These are phyloP conservation scores for Casuarina equisetifolia DNA, from an alignment of 306 rosid genomes.

Conservation along the genomic window DNA sequence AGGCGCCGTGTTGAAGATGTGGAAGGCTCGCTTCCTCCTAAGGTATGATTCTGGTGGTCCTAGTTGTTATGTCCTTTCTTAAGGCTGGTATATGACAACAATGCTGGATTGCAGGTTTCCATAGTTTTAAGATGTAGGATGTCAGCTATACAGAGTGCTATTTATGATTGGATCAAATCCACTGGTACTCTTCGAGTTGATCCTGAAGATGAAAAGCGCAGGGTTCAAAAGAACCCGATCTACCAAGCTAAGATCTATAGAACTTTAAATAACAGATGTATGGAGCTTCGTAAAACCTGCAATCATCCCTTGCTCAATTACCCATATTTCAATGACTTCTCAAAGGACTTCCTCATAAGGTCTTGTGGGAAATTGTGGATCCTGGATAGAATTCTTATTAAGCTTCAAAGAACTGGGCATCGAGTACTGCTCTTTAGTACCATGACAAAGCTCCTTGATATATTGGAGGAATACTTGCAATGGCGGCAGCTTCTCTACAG, in stretches of 20 bases:
- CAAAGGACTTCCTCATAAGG: constrained; percentile 70
- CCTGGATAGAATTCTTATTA: constrained; percentile 85
- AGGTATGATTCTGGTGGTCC: constrained; percentile 53
- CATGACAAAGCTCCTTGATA: constrained; percentile 94
- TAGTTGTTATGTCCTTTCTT: constrained; percentile 14
- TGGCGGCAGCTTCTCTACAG: constrained; percentile 81
- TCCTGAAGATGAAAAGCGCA: constrained; percentile 80
- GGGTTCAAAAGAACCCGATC: constrained; percentile 64
- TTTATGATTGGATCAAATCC: constrained; percentile 93
- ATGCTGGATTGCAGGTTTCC: constrained; percentile 73
- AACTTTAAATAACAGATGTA: constrained; percentile 91
- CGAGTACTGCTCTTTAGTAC: constrained; percentile 96
- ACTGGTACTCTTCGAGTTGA: constrained; percentile 96
- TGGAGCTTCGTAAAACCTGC: constrained; percentile 97
- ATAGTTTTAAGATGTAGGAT: constrained; percentile 79
- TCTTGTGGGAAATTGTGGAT: constrained; percentile 98
- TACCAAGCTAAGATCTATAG: constrained; percentile 78
- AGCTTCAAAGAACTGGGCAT: constrained; percentile 94
- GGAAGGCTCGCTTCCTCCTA: constrained; percentile 95
- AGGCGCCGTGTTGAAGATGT: constrained; percentile 99
- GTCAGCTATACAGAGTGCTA: constrained; percentile 93
- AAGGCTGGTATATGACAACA: constrained; percentile 29
- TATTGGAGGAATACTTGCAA: constrained; percentile 91
- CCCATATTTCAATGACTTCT: constrained; percentile 60
- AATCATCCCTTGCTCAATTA: constrained; percentile 94